phyloP scores from a whole-genome alignment of 1,284 basidiomycete species.

The Puccinia sorghi region DNA sequence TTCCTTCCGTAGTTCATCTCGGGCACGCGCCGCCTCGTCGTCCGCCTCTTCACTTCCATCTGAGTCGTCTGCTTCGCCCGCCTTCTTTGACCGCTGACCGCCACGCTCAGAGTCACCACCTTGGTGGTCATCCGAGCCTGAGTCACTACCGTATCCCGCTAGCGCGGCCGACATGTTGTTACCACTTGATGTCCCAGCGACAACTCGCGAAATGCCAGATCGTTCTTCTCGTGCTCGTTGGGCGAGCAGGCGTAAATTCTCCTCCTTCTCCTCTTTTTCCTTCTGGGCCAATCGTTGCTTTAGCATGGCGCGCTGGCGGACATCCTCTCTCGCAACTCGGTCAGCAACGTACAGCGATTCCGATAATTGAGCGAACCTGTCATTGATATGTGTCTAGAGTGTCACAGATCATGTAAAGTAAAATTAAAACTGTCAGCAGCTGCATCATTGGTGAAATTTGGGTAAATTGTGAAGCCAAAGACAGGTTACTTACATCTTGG shows the following conservation, averaged over 20 bases:
- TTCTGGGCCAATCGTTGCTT: conserved; percentile 97
- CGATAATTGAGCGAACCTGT: conserved; percentile 98
- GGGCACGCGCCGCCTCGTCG: conserved; percentile 77
- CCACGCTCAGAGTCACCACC: conserved; percentile 32
- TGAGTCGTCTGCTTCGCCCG: background rate
- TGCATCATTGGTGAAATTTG: background rate
- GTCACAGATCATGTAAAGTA: conserved; percentile 20
- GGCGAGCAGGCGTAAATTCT: conserved; percentile 87
- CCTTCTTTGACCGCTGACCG: conserved; percentile 4
- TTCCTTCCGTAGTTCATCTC: conserved; percentile 87
- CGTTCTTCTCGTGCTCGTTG: conserved; percentile 94
- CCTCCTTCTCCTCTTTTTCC: conserved; percentile 95
- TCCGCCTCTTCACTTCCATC: conserved; percentile 64
- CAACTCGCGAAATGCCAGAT: conserved; percentile 65
- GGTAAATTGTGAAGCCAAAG: background rate
- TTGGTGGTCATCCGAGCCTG: conserved; percentile 33
- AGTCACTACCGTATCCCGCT: conserved; percentile 63
- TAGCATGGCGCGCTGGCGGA: conserved; percentile 91
- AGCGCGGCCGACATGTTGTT: conserved; percentile 71
- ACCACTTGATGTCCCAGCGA: conserved; percentile 55
- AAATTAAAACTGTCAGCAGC: conserved; percentile 43
- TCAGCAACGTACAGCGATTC: conserved; percentile 96
- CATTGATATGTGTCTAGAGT: conserved; percentile 86
- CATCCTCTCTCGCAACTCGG: conserved; percentile 95
- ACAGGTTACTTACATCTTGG: conserved; percentile 76